These are phyloP conservation scores for Podospora didyma DNA, from an alignment of 495 filamentous ascomycete species.

Conservation along the genomic window DNA sequence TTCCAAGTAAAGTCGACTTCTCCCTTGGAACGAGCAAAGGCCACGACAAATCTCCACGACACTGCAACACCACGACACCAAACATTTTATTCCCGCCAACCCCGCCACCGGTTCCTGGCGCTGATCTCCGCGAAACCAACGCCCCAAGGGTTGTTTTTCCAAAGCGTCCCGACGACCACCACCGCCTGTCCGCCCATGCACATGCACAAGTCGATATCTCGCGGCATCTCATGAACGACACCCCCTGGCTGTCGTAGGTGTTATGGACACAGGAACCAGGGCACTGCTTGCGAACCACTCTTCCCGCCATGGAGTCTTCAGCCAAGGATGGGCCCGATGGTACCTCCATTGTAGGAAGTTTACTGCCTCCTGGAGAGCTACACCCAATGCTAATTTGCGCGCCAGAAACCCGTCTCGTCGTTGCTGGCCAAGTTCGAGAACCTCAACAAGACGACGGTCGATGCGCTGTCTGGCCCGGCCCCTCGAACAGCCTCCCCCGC, in stretches of 20 bases:
- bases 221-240: conserved; percentile 19
- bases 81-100: not conserved
- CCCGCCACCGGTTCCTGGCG: not conserved
- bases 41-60: not conserved
- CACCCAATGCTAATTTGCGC: conserved; percentile 19
- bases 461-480: conserved; percentile 26
- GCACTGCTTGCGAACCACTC: conserved; percentile 24
- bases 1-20: not conserved
- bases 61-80: not conserved
- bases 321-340: conserved; percentile 48
- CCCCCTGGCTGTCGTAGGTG: conserved; percentile 17
- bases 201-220: not conserved
- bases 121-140: not conserved
- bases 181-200: not conserved
- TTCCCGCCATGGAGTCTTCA: conserved; percentile 37
- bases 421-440: conserved; percentile 90
- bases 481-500: conserved; percentile 33
- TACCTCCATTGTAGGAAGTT: conserved; percentile 57
- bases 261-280: conserved; percentile 28
- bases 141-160: not conserved
- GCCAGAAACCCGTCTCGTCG: conserved; percentile 78
- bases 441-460: conserved; percentile 55
- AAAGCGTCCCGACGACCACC: not conserved
- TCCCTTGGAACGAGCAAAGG: not conserved
- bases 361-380: not conserved